Base-by-base conservation (phyloP, 345 rosid genomes). In the Isatis tinctoria region DNA sequence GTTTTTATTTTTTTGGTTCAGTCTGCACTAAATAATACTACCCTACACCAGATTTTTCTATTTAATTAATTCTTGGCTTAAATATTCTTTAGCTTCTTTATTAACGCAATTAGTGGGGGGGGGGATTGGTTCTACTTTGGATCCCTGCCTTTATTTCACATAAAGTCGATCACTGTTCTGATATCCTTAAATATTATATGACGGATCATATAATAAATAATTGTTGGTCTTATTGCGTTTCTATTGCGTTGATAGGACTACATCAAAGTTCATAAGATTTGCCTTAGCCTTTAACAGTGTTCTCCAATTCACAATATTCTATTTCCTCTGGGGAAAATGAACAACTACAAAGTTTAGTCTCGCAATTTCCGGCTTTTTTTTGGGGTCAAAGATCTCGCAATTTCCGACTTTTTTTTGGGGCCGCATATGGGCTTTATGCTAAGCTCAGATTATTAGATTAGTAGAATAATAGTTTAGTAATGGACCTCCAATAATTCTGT, bases 61-160 rank as follows among this genome's bases (percentile, higher is more conserved):
- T 12, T 22, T 9, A 54, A 56, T 47, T 27, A 35, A 37, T 18
- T 44, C 0, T 24, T 6, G 33, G 60, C 14, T 48, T 48, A 68
- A 17, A 28, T 30, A 48, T 32, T n/a, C 4, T 48, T 24, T 10
- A 7, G 48, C 68, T 51, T 51, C 64, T 68, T 68, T 68, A 40
- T 33, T 11, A 69, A 60, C 74, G 69, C 49, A 69, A 69, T 75
- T 61, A 69, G 64, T 60, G 74, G 70, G 37, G 9, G 74, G 70
- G 37, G 9, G 12, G 49, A 17, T 16, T 48, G 30, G 48, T 60
- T 35, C 72, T 58, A 74, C 59, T n/a, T 65, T 35, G 41, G 69
- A 24, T 41, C 52, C 58, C 56, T 52, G 8, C 41, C 54, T 69
- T 49, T 59, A 61, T 52, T 44, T 17, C 48, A 67, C 45, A 14